Conservation (phyloP, 495 filamentous ascomycete species). For the Acidomyces sp. region DNA sequence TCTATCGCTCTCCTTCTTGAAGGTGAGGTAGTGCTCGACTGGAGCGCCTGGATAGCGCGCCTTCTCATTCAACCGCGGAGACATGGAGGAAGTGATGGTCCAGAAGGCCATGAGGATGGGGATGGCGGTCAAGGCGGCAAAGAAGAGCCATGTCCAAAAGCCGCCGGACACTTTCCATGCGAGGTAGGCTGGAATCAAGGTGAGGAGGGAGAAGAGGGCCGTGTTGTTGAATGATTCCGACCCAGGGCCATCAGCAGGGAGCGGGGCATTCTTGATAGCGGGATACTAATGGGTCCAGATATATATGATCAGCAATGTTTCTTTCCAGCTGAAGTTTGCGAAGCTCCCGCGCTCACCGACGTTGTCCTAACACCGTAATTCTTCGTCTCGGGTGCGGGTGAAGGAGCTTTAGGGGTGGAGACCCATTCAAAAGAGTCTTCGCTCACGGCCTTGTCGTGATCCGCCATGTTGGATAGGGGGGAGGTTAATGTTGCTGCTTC, state of each 20-base stretch:
- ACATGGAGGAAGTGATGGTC: slow-evolving; percentile 49
- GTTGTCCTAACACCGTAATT: slow-evolving; percentile 66
- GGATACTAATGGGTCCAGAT: slow-evolving; percentile 53
- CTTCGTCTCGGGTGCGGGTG: slow-evolving; percentile 43
- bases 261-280: slow-evolving; percentile 65
- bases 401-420: slow-evolving; percentile 55
- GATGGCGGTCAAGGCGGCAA: slow-evolving; percentile 48
- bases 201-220: slow-evolving; percentile 44
- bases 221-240: slow-evolving; percentile 57
- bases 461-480: slow-evolving; percentile 6
- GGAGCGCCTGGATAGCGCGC: slow-evolving; percentile 61
- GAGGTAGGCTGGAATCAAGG: slow-evolving; percentile 51
- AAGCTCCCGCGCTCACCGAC: slow-evolving; percentile 45
- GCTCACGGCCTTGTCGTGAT: slow-evolving; percentile 19
- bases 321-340: no score
- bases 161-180: slow-evolving; percentile 58
- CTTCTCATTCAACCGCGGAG: slow-evolving; percentile 68
- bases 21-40: slow-evolving; percentile 72
- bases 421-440: slow-evolving; percentile 62
- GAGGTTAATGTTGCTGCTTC: neutral
- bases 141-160: slow-evolving; percentile 57
- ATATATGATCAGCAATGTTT: no score
- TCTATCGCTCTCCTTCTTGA: slow-evolving; percentile 61
- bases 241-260: slow-evolving; percentile 64
- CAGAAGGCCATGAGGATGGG: slow-evolving; percentile 64